These are phyloP conservation scores for Gamarada debralockiae DNA, from an alignment of 495 filamentous ascomycete species.

Conservation along the genomic window DNA sequence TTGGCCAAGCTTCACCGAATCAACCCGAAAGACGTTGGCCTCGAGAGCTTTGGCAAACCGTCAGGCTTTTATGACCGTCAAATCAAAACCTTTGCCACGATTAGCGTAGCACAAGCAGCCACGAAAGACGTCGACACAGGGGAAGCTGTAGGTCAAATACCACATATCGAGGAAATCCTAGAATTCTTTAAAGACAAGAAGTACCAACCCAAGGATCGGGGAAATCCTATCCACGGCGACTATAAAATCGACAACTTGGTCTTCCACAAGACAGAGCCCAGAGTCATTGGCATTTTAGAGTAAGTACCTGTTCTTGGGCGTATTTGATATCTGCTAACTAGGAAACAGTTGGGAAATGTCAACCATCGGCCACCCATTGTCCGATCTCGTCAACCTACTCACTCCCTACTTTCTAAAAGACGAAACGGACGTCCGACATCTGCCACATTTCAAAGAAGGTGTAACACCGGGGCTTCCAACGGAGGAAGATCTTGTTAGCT, in stretches of 20 bases:
- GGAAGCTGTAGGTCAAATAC: constrained; percentile 73
- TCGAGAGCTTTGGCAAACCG: constrained; percentile 69
- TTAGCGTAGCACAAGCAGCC: constrained; percentile 73
- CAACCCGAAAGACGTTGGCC: constrained; percentile 56
- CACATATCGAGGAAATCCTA: constrained; percentile 76
- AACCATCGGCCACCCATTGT: constrained; percentile 89
- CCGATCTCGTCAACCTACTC: constrained; percentile 77
- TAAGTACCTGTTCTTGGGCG: constrained; percentile 32
- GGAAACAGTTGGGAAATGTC: constrained; percentile 85
- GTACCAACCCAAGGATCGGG: constrained; percentile 72
- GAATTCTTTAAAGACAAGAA: constrained; percentile 65
- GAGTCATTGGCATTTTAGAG: constrained; percentile 91
- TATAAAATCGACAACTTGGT: constrained; percentile 98
- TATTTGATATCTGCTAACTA: constrained; percentile 15
- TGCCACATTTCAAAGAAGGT: constrained; percentile 52
- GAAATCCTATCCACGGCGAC: constrained; percentile 84
- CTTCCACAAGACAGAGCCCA: constrained; percentile 82
- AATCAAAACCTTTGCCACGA: constrained; percentile 72
- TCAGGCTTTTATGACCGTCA: constrained; percentile 85
- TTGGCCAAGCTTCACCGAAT: constrained; percentile 85
- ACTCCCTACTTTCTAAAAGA: constrained; percentile 57
- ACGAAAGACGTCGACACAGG: constrained; percentile 72
- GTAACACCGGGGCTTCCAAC: constrained; percentile 70
- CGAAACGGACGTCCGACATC: constrained; percentile 4
- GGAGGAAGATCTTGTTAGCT: constrained; percentile 62